Evolutionary conservation across 352 stramenopile species (phyloP), one percentile per base, ranked within the genome.

Genomic region (Phytophthora chlamydospora): DNA sequence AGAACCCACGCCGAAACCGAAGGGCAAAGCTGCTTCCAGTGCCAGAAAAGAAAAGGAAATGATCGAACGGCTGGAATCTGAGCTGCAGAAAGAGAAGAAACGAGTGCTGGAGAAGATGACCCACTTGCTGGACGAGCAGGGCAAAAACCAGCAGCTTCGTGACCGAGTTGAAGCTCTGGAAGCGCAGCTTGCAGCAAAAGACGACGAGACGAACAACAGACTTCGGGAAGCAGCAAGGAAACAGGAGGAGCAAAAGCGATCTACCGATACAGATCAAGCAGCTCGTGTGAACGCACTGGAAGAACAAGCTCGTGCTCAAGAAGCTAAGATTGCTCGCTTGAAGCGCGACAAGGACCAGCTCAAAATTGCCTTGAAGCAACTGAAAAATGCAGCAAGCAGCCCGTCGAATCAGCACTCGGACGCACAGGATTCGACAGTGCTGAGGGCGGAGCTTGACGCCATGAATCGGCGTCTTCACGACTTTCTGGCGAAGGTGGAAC

Each of bases 1-100:
- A 8, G 43, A 62, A 27, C 29, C 38, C 35, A 49, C n/a, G 6
- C 21, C 24, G 13, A 45, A 32, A 35, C 12, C 14, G 12, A 63
- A 62, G 33, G 48, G 19, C 14, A 58, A 39, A 53, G 27, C 51
- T 0, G 33, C n/a, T 6, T 41, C 46, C 9, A 66, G 6, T 46
- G 32, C 36, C 14, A 43, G 17, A 17, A 59, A 4, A 1, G 49
- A 71, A 1, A 42, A 49, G 4, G 66, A 69, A 29, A n/a, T 41
- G 14, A 27, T 52, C 3, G 48, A 60, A 40, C 52, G 58, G 4
- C 47, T 89, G n/a, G 71, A 80, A 59, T 41, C 51, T 13, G 75
- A 89, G 43, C 49, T 93, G 4, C 72, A 89, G 45, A 80, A 78
- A 5, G 84, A 93, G 46, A 89, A 91, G 62, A 82, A 83, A 56